Evolutionary conservation across 106 monocot genomes (phyloP), one percentile per base, ranked within the genome.

Genomic region (Dioscorea dumetorum): DNA sequence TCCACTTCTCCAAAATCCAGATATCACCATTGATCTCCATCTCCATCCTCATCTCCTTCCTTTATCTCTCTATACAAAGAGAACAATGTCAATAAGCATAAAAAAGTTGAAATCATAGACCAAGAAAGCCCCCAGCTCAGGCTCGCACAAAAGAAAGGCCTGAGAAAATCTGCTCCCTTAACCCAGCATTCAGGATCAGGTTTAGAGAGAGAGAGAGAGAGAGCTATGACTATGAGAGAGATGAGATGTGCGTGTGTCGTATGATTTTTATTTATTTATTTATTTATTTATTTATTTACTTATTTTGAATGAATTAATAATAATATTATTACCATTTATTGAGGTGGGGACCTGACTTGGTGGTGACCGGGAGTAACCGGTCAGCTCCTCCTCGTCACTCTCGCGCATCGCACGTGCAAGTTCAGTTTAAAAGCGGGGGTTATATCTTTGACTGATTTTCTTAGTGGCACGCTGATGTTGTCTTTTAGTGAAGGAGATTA

Each of bases 101-200:
- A 60, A 74, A 28, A 72, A 34, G 72, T 33, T 28, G 61, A 70
- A 70, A 70, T 70, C 24, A 70, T 70, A 31, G 16, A 60, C 60
- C 8, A 20, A 41, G 18, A 70, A 70, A 70, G 49, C 18, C 49
- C n/a, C 18, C 49, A 31, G 61, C 31, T 53, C 53, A 64, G 50
- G 21, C 49, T 17, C 20, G 14, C 41, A 41, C 41, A 3, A 41
- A 41, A 41, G 41, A 61, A 57, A 66, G 66, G 9, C 48, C 24
- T 11, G 35, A 35, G 64, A 65, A 66, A 66, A 49, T 28, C 67
- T 24, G 51, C 22, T 28, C 51, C 67, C 49, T 51, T 35, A 50
- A 50, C 5, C 15, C 24, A 28, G 17, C 21, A 51, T 12, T 16
- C 15, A 23, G 24, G 58, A 23, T 20, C 49, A 50, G 22, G 12